Base-by-base conservation (phyloP, 2,329 filamentous ascomycete species). In the Pleurostoma richardsiae region DNA sequence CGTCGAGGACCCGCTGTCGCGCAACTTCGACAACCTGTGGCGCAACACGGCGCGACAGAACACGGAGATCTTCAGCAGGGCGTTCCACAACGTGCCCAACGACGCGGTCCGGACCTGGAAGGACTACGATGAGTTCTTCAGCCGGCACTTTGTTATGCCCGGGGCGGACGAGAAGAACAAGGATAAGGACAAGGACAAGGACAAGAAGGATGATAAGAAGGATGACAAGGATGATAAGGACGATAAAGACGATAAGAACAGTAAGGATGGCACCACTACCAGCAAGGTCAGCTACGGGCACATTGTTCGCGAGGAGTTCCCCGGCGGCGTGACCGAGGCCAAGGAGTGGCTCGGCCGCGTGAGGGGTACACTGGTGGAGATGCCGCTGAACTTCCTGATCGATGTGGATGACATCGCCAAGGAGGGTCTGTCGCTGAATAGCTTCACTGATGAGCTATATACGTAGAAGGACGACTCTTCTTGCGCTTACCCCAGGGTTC, bases 331-430 rank as follows among this genome's bases (percentile, higher is more conserved):
- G 40, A 71, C 71, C n/a, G 83, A 88, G 62, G 73, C 90, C 49
- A 90, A 89, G 69, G 80, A 85, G 43, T 77, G 82, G 68, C 69
- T 91, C 46, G 73, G 75, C 46, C 74, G 79, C 45, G 73, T 91
- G 38, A 77, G 82, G 50, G 87, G 87, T 3, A 87, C 78, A 6
- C 67, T 90, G 41, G 86, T 96, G 6, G 88, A 96, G 73, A 96
- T 96, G 91, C 90, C 90, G 29, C 72, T 96, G 56, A 74, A 89
- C 54, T 96, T 96, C 71, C 71, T 96, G 63, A 85, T 86, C 57
- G 86, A 90, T 31, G 79, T 81, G 6, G 80, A 89, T 58, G 90
- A 96, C 63, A 84, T 96, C 64, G 92, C 91, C 4, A 85, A 90
- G 74, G 81, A 90, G 56, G 90, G 90, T 0, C 57, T 95, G 58